Conservation (phyloP, 2,329 filamentous ascomycete genomes). For the Penicillium sp. region DNA sequence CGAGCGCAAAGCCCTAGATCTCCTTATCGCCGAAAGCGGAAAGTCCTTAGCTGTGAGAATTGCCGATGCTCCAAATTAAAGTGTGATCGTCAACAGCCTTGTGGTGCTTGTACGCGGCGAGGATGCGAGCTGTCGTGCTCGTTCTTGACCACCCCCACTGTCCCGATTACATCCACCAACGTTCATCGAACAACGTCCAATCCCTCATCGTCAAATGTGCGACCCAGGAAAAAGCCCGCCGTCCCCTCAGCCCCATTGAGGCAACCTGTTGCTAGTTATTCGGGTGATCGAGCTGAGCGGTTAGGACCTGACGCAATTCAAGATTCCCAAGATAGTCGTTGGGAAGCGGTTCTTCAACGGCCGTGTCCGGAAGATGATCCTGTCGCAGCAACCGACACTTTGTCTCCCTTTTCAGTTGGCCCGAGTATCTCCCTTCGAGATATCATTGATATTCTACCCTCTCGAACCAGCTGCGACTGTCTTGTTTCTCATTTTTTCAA, state of each 20-base stretch:
- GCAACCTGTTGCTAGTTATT: not conserved
- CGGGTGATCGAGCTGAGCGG: not conserved
- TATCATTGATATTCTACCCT: slow-evolving; percentile 13
- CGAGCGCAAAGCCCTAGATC: not conserved
- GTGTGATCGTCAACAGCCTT: not conserved
- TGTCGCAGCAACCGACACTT: not conserved
- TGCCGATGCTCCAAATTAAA: not conserved
- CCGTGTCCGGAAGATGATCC: not conserved
- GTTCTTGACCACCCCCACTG: not conserved
- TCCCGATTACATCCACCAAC: not conserved
- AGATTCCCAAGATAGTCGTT: not conserved
- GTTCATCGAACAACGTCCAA: not conserved
- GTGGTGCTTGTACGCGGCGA: not conserved
- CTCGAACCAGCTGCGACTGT: slow-evolving; percentile 17
- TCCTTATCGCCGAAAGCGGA: not conserved
- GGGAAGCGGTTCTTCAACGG: slow-evolving; percentile 9
- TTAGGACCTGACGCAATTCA: not conserved
- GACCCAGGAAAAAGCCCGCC: not conserved
- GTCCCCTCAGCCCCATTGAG: not conserved
- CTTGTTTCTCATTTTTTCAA: slow-evolving; percentile 19
- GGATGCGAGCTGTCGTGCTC: not conserved
- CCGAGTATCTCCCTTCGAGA: slow-evolving; percentile 9
- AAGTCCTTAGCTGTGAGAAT: not conserved
- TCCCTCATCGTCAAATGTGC: not conserved
- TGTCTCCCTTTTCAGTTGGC: slow-evolving; percentile 15